These are phyloP conservation scores for Fusarium acutatum DNA, from an alignment of 2,329 filamentous ascomycete genomes.

Conservation along the genomic window DNA sequence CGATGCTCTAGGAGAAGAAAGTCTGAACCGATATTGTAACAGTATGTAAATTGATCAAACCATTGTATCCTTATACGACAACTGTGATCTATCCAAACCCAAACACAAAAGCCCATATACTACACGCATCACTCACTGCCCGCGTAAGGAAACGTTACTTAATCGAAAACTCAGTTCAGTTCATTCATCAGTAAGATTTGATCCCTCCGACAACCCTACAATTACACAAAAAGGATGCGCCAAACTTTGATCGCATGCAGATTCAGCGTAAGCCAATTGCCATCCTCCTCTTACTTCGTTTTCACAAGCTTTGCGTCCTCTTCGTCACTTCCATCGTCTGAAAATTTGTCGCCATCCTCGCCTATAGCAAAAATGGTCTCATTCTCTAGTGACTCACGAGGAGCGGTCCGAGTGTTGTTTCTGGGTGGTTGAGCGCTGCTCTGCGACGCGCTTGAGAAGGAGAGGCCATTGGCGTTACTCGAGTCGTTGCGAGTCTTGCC, in stretches of 20 bases:
- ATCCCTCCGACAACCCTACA: slow-evolving; percentile 22
- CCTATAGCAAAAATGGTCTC: slow-evolving; percentile 97
- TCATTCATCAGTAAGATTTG: slow-evolving; percentile 32
- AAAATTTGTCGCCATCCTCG: slow-evolving; percentile 84
- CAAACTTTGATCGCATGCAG: background rate
- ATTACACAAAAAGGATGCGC: slow-evolving; percentile 33
- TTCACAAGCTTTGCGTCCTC: slow-evolving; percentile 66
- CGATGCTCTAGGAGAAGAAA: background rate
- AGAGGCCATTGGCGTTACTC: slow-evolving; percentile 39
- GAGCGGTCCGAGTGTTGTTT: slow-evolving; percentile 48
- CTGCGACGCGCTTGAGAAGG: slow-evolving; percentile 35
- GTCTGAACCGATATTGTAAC: slow-evolving; percentile 1
- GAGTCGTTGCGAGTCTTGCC: slow-evolving; percentile 47
- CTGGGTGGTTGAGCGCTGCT: slow-evolving; percentile 36
- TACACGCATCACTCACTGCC: background rate
- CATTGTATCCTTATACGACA: slow-evolving; percentile 5
- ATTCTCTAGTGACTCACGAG: slow-evolving; percentile 72
- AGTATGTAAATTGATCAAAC: slow-evolving; percentile 20
- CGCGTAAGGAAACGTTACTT: background rate
- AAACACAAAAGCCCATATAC: slow-evolving; percentile 1
- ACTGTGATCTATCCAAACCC: slow-evolving; percentile 7
- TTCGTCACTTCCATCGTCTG: slow-evolving; percentile 69
- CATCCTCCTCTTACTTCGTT: slow-evolving; percentile 47
- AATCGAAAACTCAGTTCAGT: slow-evolving; percentile 20
- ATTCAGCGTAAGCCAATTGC: background rate